These are phyloP conservation scores for Candida chauliodis DNA, from an alignment of 805 yeast species.

Conservation along the genomic window DNA sequence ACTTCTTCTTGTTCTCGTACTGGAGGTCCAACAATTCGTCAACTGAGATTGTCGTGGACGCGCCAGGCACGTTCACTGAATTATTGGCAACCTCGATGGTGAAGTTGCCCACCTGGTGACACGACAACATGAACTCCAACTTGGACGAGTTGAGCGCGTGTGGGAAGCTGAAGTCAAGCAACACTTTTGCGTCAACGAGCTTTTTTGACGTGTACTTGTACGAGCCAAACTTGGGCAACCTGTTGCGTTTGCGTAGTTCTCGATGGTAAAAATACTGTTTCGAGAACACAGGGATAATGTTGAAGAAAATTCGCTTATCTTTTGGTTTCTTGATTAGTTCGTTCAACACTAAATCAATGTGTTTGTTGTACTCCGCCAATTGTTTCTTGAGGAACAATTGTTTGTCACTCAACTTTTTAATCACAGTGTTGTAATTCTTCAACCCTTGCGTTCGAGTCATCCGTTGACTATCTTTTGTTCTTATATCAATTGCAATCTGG, in stretches of 20 bases:
- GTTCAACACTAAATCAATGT: slow-evolving; percentile 42
- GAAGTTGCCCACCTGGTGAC: slow-evolving; percentile 70
- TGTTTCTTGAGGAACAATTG: slow-evolving; percentile 44
- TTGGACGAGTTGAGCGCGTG: slow-evolving; percentile 48
- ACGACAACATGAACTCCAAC: slow-evolving; percentile 69
- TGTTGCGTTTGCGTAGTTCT: slow-evolving; percentile 61
- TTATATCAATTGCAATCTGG: slow-evolving; percentile 79
- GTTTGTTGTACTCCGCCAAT: slow-evolving; percentile 44
- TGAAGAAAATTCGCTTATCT: slow-evolving; percentile 42
- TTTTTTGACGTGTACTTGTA: slow-evolving; percentile 74
- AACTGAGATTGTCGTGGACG: slow-evolving; percentile 55
- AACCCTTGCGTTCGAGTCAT: slow-evolving; percentile 39
- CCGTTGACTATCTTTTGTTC: slow-evolving; percentile 44
- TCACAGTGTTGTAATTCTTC: slow-evolving; percentile 38
- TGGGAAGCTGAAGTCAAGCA: slow-evolving; percentile 49
- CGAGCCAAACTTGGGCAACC: slow-evolving; percentile 72
- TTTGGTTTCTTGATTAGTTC: slow-evolving; percentile 43
- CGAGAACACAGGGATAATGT: slow-evolving; percentile 54
- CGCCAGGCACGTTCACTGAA: slow-evolving; percentile 60
- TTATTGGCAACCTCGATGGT: slow-evolving; percentile 74
- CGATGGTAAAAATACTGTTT: slow-evolving; percentile 75
- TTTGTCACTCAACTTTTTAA: slow-evolving; percentile 42
- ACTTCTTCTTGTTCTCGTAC: slow-evolving; percentile 55
- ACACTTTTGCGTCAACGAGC: slow-evolving; percentile 67
- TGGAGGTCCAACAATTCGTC: slow-evolving; percentile 73